A percentile compares a stretch with the other conserved stretches of the same genome.
phyloP scores from a whole-genome alignment of 2,329 filamentous ascomycete species.

The Talaromyces sp. region DNA sequence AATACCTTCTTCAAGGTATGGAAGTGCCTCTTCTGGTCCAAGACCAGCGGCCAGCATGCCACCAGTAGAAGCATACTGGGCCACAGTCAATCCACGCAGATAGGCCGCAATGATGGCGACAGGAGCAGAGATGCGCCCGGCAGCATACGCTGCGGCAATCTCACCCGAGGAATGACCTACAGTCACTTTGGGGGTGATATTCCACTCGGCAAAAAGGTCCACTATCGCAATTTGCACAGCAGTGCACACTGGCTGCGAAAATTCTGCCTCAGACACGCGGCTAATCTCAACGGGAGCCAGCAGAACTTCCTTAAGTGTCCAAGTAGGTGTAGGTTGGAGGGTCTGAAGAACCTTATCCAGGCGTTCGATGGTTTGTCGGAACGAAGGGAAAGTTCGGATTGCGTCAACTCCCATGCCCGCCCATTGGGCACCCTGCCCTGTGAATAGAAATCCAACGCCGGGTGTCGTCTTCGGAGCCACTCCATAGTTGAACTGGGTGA shows the following conservation, averaged over 20 bases:
- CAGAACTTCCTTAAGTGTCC: not conserved
- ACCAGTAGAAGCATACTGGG: not conserved
- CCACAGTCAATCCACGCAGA: not conserved
- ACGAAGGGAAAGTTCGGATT: not conserved
- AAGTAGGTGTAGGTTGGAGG: not conserved
- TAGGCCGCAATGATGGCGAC: not conserved
- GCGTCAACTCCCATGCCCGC: not conserved
- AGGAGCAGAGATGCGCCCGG: not conserved
- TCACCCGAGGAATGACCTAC: constrained; percentile 3
- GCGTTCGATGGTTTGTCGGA: not conserved
- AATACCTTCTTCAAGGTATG: not conserved
- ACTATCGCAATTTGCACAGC: not conserved
- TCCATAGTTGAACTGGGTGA: not conserved
- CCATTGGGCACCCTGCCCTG: constrained; percentile 9
- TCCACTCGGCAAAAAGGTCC: not conserved
- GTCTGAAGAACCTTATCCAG: not conserved
- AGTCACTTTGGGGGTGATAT: not conserved
- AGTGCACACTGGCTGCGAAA: not conserved
- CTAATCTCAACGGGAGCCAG: not conserved
- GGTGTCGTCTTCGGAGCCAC: not conserved
- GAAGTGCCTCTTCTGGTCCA: not conserved
- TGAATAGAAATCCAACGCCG: not conserved
- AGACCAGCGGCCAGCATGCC: not conserved
- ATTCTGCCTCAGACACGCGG: not conserved
- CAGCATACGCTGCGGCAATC: not conserved